phyloP scores from a whole-genome alignment of 352 stramenopile genomes.

The Phytophthora megakarya region DNA sequence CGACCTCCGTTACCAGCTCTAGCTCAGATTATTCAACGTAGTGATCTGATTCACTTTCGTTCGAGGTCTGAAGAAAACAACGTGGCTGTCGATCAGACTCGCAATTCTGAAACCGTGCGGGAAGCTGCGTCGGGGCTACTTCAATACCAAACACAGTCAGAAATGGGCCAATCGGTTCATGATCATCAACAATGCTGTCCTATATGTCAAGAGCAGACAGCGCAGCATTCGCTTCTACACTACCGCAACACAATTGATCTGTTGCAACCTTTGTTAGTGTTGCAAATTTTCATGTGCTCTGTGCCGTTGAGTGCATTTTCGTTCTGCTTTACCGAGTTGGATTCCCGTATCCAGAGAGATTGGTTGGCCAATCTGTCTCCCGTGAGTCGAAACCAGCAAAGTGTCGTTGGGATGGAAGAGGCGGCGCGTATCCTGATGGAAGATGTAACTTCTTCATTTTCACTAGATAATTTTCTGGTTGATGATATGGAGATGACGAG shows the following conservation, averaged over 20 bases:
- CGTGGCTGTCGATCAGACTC: neutral
- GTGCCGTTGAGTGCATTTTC: constrained; percentile 1
- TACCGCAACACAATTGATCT: neutral
- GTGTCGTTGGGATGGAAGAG: neutral
- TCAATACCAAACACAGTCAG: neutral
- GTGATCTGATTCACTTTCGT: neutral
- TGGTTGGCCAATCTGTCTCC: neutral
- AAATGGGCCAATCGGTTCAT: neutral
- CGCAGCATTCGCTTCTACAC: neutral
- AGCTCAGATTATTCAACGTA: neutral
- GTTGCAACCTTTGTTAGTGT: neutral
- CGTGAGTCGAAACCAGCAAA: neutral
- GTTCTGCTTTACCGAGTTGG: constrained; percentile 10
- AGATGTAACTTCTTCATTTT: neutral
- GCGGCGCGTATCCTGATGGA: neutral
- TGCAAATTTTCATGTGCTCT: neutral
- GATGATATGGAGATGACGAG: neutral
- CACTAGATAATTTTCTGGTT: neutral
- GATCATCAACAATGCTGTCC: neutral
- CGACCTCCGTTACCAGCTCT: neutral
- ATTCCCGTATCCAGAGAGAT: neutral
- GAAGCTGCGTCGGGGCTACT: neutral
- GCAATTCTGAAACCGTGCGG: neutral
- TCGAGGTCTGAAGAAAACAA: neutral
- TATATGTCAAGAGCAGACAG: neutral